A percentile compares a stretch with the other conserved stretches of the same genome.
Evolutionary conservation across 306 rosid genomes (phyloP).

Genomic region (Cicer yamashitae): DNA sequence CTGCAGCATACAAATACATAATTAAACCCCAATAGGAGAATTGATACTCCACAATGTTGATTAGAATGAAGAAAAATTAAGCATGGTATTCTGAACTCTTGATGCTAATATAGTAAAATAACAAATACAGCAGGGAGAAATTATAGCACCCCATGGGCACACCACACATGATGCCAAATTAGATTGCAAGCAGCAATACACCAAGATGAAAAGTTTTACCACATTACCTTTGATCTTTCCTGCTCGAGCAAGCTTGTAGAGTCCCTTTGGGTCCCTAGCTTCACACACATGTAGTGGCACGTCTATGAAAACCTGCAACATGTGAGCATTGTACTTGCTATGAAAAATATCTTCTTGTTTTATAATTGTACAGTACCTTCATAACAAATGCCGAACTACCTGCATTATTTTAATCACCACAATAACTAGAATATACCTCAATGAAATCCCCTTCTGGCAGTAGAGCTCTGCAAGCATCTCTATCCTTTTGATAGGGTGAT

Average conservation of each 20-base stretch:
- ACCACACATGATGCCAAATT: constrained; percentile 39
- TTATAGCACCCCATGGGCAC: background rate
- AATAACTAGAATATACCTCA: constrained; percentile 63
- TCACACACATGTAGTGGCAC: constrained; percentile 89
- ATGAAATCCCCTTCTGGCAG: constrained; percentile 85
- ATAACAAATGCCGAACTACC: constrained; percentile 34
- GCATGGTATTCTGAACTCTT: background rate
- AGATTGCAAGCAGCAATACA: constrained; percentile 29
- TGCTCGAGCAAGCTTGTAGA: constrained; percentile 92
- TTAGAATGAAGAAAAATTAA: constrained; percentile 29
- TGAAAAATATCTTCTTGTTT: constrained; percentile 42
- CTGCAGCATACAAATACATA: constrained; percentile 60
- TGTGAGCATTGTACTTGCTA: constrained; percentile 33
- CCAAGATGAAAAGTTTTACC: constrained; percentile 15
- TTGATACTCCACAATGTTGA: constrained; percentile 7
- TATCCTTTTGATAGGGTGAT: constrained; percentile 87
- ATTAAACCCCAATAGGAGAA: constrained; percentile 20
- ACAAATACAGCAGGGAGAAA: background rate
- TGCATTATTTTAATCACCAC: constrained; percentile 20
- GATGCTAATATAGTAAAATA: constrained; percentile 20
- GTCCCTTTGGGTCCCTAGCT: constrained; percentile 93
- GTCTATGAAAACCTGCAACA: constrained; percentile 82
- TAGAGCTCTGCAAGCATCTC: constrained; percentile 89
- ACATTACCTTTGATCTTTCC: constrained; percentile 85
- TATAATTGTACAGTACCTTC: constrained; percentile 35